Conservation (phyloP, 371 early-diverging fungal species). For the Thermomucor indicae-seudaticae region DNA sequence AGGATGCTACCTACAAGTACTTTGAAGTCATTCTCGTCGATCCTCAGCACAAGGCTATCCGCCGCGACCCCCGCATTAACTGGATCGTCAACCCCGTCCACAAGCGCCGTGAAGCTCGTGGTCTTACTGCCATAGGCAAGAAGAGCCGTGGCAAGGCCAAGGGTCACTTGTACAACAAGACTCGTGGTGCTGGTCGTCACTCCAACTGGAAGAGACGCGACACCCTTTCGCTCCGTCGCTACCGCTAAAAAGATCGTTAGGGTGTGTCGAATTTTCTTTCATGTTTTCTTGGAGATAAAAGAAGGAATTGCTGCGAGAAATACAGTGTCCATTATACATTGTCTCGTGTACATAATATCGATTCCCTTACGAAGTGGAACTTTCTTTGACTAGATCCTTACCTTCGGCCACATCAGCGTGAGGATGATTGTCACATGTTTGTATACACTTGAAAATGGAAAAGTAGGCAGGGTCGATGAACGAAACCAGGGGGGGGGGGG, state of each 20-base stretch:
- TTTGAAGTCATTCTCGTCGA: slow-evolving; percentile 99
- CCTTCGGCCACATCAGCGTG: slow-evolving; percentile 21
- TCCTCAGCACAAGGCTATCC: slow-evolving; percentile 95
- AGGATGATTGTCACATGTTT: slow-evolving; percentile 17
- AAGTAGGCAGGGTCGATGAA: slow-evolving; percentile 29
- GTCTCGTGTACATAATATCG: too few species aligned
- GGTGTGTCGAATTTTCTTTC: too few species aligned
- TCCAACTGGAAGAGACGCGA: slow-evolving; percentile 72
- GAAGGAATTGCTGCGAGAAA: too few species aligned
- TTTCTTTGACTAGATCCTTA: slow-evolving; percentile 21
- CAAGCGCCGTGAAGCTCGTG: slow-evolving; percentile 99
- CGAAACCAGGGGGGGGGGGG: slow-evolving; percentile 17
- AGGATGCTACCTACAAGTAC: slow-evolving; percentile 98
- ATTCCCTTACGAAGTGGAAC: too few species aligned
- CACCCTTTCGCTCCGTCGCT: slow-evolving; percentile 79
- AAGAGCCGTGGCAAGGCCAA: slow-evolving; percentile 98
- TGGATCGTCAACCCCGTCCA: slow-evolving; percentile 98
- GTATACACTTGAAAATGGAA: slow-evolving; percentile 18
- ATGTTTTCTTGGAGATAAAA: too few species aligned
- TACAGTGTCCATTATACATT: too few species aligned
- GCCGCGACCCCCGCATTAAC: slow-evolving; percentile 88
- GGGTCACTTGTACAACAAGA: slow-evolving; percentile 98
- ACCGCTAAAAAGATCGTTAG: too few species aligned
- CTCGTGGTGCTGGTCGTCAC: slow-evolving; percentile 94
- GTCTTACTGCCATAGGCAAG: slow-evolving; percentile 96